Percentiles rank a stretch among this genome's conserved stretches.
phyloP scores from a whole-genome alignment of 1,139 yeast species.

The Magnusiomyces fungicola region DNA sequence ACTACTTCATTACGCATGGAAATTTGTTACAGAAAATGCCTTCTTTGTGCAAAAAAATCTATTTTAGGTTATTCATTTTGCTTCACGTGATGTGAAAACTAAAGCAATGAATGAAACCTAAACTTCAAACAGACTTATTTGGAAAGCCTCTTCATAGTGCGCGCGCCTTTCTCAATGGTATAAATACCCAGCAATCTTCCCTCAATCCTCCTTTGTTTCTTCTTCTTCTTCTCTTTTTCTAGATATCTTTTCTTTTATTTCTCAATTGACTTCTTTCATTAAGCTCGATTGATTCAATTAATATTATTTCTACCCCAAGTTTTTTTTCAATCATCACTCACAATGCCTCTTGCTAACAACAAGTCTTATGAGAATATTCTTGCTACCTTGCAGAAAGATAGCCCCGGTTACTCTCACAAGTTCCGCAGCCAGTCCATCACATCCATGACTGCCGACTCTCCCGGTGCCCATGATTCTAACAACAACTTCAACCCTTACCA shows the following conservation, averaged over 20 bases:
- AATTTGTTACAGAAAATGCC: too few relatives aligned
- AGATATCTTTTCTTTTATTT: neutral
- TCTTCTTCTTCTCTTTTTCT: neutral
- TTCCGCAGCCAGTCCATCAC: neutral
- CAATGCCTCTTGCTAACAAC: constrained; percentile 2
- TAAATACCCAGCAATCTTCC: neutral
- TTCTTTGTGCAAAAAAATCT: too few relatives aligned
- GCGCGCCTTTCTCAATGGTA: neutral
- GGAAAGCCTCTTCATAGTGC: too few relatives aligned
- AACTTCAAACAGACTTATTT: too few relatives aligned
- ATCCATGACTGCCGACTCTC: neutral
- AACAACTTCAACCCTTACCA: constrained; percentile 18
- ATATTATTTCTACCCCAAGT: neutral
- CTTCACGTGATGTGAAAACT: too few relatives aligned
- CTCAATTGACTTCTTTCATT: neutral
- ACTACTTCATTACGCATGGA: too few relatives aligned
- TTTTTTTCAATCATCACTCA: neutral
- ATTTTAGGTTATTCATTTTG: too few relatives aligned
- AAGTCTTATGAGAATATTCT: neutral
- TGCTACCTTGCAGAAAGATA: neutral
- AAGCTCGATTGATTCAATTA: neutral
- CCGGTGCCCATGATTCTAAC: neutral
- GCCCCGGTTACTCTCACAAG: neutral
- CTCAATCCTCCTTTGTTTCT: neutral
- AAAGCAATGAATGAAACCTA: too few relatives aligned